Evolutionary conservation across 1,284 basidiomycete genomes (phyloP), one percentile per base, ranked within the genome.

Genomic region (Trichosporon ovoides): DNA sequence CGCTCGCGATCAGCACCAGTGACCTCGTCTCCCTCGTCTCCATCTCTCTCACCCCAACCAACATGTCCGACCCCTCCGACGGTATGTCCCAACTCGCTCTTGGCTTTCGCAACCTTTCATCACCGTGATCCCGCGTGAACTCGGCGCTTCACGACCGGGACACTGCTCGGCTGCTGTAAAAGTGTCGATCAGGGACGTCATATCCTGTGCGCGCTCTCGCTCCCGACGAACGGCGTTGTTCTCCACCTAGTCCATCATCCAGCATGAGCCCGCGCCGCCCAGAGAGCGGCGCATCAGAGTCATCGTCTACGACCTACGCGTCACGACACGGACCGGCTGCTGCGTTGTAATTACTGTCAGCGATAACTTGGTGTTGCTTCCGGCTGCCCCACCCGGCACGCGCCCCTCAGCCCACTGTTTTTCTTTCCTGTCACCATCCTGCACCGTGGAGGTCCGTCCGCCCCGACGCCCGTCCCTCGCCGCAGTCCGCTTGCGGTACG

Each of bases 31-130:
- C 28, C 28, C 4, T 31, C 28, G 28, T 31, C 28, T 31, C 43
- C 43, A 28, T 50, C 36, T 48, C n/a, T n/a, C 31, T 36, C 24
- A 24, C 37, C 54, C 20, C 24, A 38, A n/a, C 16, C 31, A 38
- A 63, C 63, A 71, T 76, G 74, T 76, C 74, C 71, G 74, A 76
- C 68, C 74, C 74, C 59, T 74, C 74, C 71, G 74, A 76, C 69
- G 73, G 74, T 76, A 74, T 72, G 74, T 76, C 60, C n/a, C 40
- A 55, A 28, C 38, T 52, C 52, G 36, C 49, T n/a, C 43, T 35
- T 37, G 46, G 36, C 37, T 22, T 40, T 4, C 59, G 31, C 52
- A 36, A 22, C 38, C 50, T 31, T 12, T 24, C 28, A 24, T 24
- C 22, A 48, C 43, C 43, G 10, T 48, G 28, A 37, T 28, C 22